Evolutionary conservation across 805 yeast genomes (phyloP).

Genomic region (Candida loeiensis): DNA sequence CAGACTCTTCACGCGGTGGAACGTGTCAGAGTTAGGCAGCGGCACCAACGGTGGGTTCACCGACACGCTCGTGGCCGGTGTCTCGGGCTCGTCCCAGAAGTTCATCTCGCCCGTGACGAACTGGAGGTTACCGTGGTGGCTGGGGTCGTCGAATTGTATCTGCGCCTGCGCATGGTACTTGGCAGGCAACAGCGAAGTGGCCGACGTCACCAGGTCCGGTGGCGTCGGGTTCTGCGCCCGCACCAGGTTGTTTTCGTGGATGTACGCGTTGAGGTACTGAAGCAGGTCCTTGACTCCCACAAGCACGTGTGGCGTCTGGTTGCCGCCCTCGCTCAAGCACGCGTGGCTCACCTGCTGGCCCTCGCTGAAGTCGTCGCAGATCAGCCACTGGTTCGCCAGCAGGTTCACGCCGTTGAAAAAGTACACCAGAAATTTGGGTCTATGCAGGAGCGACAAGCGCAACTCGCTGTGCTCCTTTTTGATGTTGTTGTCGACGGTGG

Average conservation of each 20-base stretch:
- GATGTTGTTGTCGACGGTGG: constrained; percentile 48
- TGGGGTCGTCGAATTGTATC: constrained; percentile 7
- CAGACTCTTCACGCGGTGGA: neutral
- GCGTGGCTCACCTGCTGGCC: constrained; percentile 79
- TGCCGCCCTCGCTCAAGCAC: constrained; percentile 53
- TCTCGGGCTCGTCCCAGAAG: constrained; percentile 11
- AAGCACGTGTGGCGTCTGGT: constrained; percentile 63
- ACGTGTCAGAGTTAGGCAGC: constrained; percentile 3
- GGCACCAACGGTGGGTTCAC: constrained; percentile 9
- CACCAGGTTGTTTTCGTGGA: constrained; percentile 37
- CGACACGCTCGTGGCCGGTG: constrained; percentile 5
- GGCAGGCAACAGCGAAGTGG: constrained; percentile 3
- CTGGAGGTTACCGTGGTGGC: constrained; percentile 11
- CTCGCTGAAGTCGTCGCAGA: constrained; percentile 80
- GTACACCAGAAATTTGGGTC: constrained; percentile 78
- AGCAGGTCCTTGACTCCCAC: constrained; percentile 54
- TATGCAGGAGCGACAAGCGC: constrained; percentile 48
- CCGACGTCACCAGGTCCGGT: constrained; percentile 5
- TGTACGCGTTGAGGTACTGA: constrained; percentile 51
- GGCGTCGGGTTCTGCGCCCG: constrained; percentile 7
- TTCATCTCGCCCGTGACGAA: constrained; percentile 13
- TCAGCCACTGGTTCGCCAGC: constrained; percentile 66
- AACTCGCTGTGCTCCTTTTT: constrained; percentile 43
- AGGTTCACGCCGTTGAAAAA: constrained; percentile 55
- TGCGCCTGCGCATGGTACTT: constrained; percentile 8